phyloP scores from a whole-genome alignment of 176 grass and related monocot species.

The Metroxylon sagu region DNA sequence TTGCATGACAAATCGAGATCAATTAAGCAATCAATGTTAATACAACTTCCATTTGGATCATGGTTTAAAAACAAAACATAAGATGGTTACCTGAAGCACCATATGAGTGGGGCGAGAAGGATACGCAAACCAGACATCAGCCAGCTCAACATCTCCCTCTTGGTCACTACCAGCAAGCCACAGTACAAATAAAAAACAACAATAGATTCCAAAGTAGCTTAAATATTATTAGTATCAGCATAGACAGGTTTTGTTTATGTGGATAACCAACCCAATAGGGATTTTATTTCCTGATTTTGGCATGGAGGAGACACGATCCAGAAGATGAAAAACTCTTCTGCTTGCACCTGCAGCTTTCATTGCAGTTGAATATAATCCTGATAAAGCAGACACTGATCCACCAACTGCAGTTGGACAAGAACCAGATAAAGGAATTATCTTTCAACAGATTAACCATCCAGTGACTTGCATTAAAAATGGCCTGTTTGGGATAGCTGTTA shows the following conservation, averaged over 20 bases:
- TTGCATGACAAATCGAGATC: too few relatives aligned
- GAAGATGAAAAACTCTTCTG: slow-evolving; percentile 88
- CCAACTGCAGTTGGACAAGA: slow-evolving; percentile 45
- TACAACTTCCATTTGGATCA: too few relatives aligned
- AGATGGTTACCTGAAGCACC: slow-evolving; percentile 73
- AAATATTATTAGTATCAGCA: not conserved
- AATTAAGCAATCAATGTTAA: too few relatives aligned
- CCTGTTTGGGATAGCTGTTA: too few relatives aligned
- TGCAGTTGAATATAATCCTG: slow-evolving; percentile 86
- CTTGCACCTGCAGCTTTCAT: slow-evolving; percentile 99
- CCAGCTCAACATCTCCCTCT: slow-evolving; percentile 74
- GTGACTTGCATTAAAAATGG: too few relatives aligned
- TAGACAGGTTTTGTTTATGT: too few relatives aligned
- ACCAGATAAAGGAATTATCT: not conserved
- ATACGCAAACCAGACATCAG: slow-evolving; percentile 98
- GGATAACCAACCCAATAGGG: slow-evolving; percentile 46
- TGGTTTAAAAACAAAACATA: too few relatives aligned
- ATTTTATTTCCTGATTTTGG: slow-evolving; percentile 51
- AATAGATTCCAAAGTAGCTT: slow-evolving; percentile 2
- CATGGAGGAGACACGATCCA: slow-evolving; percentile 84
- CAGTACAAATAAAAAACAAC: slow-evolving; percentile 18
- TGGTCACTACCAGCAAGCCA: slow-evolving; percentile 42
- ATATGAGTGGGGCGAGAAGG: slow-evolving; percentile 95
- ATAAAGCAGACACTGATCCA: slow-evolving; percentile 73
- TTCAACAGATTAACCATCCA: not conserved